These are phyloP conservation scores for Cardiospermum halicacabum DNA, from an alignment of 345 rosid genomes.

Conservation along the genomic window DNA sequence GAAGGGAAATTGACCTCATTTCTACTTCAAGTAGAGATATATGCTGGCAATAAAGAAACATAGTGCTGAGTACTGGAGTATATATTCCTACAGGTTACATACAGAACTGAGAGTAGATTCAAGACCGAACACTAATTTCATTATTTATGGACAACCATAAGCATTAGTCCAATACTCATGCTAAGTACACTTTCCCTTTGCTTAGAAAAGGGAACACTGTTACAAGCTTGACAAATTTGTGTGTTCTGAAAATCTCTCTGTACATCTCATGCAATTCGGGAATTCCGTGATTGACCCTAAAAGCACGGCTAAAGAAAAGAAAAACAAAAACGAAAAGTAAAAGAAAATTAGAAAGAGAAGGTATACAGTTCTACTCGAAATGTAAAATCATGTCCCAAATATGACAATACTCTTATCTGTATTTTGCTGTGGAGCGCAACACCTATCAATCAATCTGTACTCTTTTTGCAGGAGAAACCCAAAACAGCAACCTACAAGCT, in stretches of 20 bases:
- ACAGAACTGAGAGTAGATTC: neutral
- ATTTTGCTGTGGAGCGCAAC: neutral
- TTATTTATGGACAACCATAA: neutral
- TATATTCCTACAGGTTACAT: neutral
- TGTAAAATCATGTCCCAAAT: neutral
- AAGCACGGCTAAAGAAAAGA: constrained; percentile 15
- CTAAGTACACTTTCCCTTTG: constrained; percentile 9
- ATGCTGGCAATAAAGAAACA: neutral
- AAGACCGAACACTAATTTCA: neutral
- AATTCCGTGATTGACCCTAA: constrained; percentile 25
- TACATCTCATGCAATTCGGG: constrained; percentile 24
- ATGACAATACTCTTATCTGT: constrained; percentile 14
- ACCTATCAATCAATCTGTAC: neutral
- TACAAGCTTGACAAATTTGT: constrained; percentile 1
- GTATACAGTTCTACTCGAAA: neutral
- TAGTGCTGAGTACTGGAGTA: no score
- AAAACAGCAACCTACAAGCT: constrained; percentile 10
- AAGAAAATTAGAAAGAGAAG: constrained; percentile 2
- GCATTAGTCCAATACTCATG: constrained; percentile 9
- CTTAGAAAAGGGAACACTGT: neutral
- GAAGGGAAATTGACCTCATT: neutral
- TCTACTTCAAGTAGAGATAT: neutral
- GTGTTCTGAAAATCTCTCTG: constrained; percentile 20
- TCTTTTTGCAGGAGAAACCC: neutral
- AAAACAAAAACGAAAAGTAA: constrained; percentile 16